Percentiles rank a stretch among this genome's conserved stretches.
Conservation (phyloP, 2,329 filamentous ascomycete genomes). For the Colletotrichum echinochloae region DNA sequence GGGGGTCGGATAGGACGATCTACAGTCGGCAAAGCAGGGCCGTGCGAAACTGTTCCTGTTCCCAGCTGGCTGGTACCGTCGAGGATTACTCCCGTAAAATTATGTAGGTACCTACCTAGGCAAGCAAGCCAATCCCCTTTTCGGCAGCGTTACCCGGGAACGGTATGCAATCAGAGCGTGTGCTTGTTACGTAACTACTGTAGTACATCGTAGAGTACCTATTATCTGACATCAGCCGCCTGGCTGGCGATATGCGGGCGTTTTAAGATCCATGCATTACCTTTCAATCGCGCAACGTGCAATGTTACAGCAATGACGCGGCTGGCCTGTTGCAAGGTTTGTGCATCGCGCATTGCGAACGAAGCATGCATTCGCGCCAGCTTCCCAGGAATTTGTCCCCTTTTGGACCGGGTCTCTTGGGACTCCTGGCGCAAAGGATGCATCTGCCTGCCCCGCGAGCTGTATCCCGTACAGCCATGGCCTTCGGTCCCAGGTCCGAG, state of each 20-base stretch:
- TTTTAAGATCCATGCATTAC: slow-evolving; percentile 10
- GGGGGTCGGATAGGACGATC: slow-evolving; percentile 20
- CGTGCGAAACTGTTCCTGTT: slow-evolving; percentile 25
- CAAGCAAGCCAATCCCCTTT: slow-evolving; percentile 14
- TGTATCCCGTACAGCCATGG: not conserved
- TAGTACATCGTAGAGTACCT: not conserved
- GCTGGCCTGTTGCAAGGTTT: slow-evolving; percentile 1
- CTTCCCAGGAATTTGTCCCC: not conserved
- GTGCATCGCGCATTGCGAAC: slow-evolving; percentile 13
- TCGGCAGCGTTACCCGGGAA: slow-evolving; percentile 29
- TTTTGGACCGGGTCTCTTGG: slow-evolving; percentile 15
- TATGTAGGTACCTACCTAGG: too few relatives aligned
- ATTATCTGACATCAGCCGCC: slow-evolving; percentile 8
- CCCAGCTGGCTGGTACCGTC: slow-evolving; percentile 36
- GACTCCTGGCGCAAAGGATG: slow-evolving; percentile 6
- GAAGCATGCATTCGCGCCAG: not conserved
- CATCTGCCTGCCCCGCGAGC: not conserved
- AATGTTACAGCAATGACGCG: slow-evolving; percentile 29
- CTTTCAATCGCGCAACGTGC: slow-evolving; percentile 1
- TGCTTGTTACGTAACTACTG: too few relatives aligned
- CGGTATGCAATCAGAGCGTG: not conserved
- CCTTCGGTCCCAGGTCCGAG: not conserved
- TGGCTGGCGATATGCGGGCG: not conserved
- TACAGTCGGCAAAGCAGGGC: slow-evolving; percentile 25
- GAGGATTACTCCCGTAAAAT: slow-evolving; percentile 3